Conservation (phyloP, 768 basidiomycete genomes). For the Lentinula edodes region DNA sequence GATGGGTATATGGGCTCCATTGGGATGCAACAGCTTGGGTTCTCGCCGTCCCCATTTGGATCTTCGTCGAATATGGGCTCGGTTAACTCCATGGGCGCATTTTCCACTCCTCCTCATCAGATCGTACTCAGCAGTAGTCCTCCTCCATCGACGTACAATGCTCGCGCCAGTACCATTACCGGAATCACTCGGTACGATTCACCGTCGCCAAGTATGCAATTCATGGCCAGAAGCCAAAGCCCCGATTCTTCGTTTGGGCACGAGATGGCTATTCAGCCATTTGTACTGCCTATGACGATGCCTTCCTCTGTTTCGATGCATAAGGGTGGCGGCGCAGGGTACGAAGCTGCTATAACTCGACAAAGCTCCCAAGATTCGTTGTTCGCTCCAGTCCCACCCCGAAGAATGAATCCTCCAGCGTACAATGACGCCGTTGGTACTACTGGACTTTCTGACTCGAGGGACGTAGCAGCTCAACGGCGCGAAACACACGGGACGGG, state of each 20-base stretch:
- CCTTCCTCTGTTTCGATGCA: neutral
- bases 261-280: neutral
- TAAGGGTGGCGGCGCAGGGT: neutral
- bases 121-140: neutral
- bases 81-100: neutral
- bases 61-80: neutral
- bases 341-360: neutral
- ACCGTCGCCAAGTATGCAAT: slow-evolving; percentile 1
- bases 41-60: neutral
- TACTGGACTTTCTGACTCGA: neutral
- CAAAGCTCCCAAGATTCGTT: neutral
- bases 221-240: neutral
- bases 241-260: neutral
- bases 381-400: neutral
- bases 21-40: neutral
- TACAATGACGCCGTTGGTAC: neutral
- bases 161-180: neutral
- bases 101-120: neutral
- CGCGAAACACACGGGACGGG: slow-evolving; percentile 1
- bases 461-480: neutral
- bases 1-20: neutral
- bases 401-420: slow-evolving; percentile 4
- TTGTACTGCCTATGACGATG: neutral
- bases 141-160: neutral
- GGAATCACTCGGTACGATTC: neutral